phyloP scores from a whole-genome alignment of 352 stramenopile species.

The Phytophthora palmivora region DNA sequence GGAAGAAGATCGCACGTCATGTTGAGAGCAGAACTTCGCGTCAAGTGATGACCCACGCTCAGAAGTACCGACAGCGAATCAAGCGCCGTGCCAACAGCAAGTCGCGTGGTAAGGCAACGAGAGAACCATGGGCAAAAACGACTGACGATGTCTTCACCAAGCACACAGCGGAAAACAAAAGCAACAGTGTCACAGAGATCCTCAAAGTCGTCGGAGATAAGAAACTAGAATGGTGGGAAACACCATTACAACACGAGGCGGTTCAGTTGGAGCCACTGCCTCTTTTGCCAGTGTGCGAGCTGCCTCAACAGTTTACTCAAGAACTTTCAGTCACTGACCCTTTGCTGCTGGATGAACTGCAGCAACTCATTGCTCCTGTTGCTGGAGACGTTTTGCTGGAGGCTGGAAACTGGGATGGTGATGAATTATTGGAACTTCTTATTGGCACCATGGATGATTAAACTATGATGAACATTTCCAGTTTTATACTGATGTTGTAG shows the following conservation, averaged over 20 bases:
- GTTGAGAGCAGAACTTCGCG: constrained; percentile 42
- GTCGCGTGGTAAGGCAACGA: not conserved
- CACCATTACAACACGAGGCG: not conserved
- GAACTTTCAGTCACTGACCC: constrained; percentile 1
- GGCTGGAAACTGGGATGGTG: not conserved
- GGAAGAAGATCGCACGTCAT: constrained; percentile 48
- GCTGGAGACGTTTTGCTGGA: not conserved
- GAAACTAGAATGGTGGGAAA: not conserved
- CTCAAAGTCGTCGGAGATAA: not conserved
- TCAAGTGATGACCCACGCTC: constrained; percentile 47
- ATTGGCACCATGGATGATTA: constrained; percentile 4
- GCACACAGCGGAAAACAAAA: too few relatives aligned
- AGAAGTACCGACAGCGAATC: constrained; percentile 43
- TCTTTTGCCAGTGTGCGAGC: not conserved
- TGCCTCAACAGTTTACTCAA: not conserved
- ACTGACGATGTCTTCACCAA: not conserved
- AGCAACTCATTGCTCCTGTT: constrained; percentile 10
- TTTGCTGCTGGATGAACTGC: constrained; percentile 11
- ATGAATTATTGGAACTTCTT: constrained; percentile 14
- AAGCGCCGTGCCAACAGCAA: constrained; percentile 16
- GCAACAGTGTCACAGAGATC: too few relatives aligned
- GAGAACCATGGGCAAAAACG: not conserved
- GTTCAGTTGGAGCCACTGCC: constrained; percentile 1
- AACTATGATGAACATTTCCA: not conserved
- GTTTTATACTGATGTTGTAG: too few relatives aligned